Evolutionary conservation across 345 rosid species (phyloP), one percentile per base, ranked within the genome.

Genomic region (Brassica rapa): DNA sequence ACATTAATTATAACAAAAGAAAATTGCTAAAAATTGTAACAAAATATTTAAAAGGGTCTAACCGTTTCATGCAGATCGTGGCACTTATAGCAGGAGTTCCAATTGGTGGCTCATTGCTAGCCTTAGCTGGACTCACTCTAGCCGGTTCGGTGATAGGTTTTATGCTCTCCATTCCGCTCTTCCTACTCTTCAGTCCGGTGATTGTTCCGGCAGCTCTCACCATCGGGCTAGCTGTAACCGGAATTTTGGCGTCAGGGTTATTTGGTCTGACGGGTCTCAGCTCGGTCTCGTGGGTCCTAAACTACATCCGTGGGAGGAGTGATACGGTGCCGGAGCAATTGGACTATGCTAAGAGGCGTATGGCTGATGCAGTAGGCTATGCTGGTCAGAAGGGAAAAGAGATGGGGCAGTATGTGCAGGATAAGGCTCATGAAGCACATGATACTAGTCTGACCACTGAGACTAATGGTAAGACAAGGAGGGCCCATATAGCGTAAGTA

Each of bases 141-240:
- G 76, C 86, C 0, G 92, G 89, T 5, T 85, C 96, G 12, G 62
- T 90, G 15, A 88, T 87, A 14, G 94, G 90, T 43, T 82, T 87
- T 0, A 49, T 82, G 5, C 64, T 90, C 51, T 67, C 90, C 25
- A 85, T 91, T 4, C 96, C 96, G 0, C 77, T 90, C 14, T 90
- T 92, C 75, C 59, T 94, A 19, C 72, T 92, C 66, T 90, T 85
- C 83, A 92, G 97, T 84, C 98, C 92, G 0, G 87, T 94, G 57
- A 53, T 94, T 2, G 88, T 92, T 41, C 93, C 98, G 0, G 91
- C 97, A 0, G 85, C 87, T 10, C 67, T 90, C 8, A 80, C 73
- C 1, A 23, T 92, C 1, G 88, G 80, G 39, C 74, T 92, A 3
- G 87, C 91, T 0, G 84, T 89, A 60, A 27, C 82, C 1, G 97